Percentiles rank a stretch among this genome's conserved stretches.
phyloP scores from a whole-genome alignment of 2,329 filamentous ascomycete genomes.

The Amauroascus verrucosus region DNA sequence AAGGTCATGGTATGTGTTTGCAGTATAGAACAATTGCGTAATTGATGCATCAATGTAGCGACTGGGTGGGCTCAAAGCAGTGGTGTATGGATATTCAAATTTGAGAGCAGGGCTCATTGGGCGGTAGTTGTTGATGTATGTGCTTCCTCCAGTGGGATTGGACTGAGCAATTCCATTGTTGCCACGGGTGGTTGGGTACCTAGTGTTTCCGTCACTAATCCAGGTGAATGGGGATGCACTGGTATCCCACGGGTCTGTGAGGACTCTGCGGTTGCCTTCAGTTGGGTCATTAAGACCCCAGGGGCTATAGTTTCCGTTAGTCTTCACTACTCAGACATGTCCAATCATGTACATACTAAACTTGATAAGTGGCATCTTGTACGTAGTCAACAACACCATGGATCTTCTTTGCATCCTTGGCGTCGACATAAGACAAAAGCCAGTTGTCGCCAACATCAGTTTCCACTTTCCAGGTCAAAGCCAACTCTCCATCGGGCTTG shows the following conservation, averaged over 20 bases:
- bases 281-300: conserved; percentile 16
- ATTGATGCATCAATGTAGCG: conserved; percentile 14
- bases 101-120: conserved; percentile 9
- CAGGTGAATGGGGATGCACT: conserved; percentile 13
- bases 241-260: conserved; percentile 14
- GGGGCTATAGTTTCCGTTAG: conserved; percentile 6
- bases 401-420: conserved; percentile 13
- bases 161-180: conserved; percentile 14
- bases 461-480: conserved; percentile 15
- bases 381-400: conserved; percentile 15
- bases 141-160: conserved; percentile 12
- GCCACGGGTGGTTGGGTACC: conserved; percentile 13
- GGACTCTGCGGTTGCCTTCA: conserved; percentile 9
- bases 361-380: conserved; percentile 12
- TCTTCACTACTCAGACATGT: not conserved
- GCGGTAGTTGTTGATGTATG: conserved; percentile 16
- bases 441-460: conserved; percentile 17
- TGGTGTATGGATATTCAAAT: conserved; percentile 13
- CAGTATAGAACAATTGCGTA: conserved; percentile 15
- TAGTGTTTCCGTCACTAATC: conserved; percentile 9
- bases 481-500: conserved; percentile 12
- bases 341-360: conserved; percentile 14
- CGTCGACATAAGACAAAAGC: conserved; percentile 15
- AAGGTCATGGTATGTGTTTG: conserved; percentile 14
- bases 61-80: conserved; percentile 5